Percentiles rank a stretch among this genome's conserved stretches.
These are phyloP conservation scores for Typha latifolia DNA, from an alignment of 176 grass and related monocot genomes.

Conservation along the genomic window DNA sequence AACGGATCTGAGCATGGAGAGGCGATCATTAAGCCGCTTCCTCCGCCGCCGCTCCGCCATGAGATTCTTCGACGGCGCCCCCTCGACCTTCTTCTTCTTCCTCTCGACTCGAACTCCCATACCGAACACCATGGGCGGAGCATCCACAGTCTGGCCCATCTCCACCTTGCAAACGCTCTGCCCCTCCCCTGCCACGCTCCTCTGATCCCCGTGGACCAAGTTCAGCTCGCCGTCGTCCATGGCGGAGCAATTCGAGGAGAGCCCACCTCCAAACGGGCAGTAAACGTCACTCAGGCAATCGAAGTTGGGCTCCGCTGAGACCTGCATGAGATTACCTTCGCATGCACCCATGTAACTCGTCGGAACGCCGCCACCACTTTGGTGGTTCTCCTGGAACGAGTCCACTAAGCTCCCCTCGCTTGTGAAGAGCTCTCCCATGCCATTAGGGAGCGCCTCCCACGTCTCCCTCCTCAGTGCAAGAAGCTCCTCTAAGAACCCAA, in stretches of 20 bases:
- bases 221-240: slow-evolving; percentile 17
- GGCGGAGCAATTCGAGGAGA: slow-evolving; percentile 5
- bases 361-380: slow-evolving; percentile 20
- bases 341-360: background rate
- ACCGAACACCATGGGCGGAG: slow-evolving; percentile 15
- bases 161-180: slow-evolving; percentile 66
- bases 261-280: slow-evolving; percentile 17
- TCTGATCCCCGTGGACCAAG: slow-evolving; percentile 10
- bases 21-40: slow-evolving; percentile 95
- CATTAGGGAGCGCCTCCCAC: slow-evolving; percentile 37
- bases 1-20: slow-evolving; percentile 95
- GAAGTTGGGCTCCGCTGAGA: slow-evolving; percentile 22
- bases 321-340: background rate
- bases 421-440: slow-evolving; percentile 74
- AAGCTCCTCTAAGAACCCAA: slow-evolving; percentile 85
- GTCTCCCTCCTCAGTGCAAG: slow-evolving; percentile 59
- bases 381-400: slow-evolving; percentile 52
- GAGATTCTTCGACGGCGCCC: slow-evolving; percentile 94
- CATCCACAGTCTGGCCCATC: slow-evolving; percentile 36
- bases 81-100: slow-evolving; percentile 89
- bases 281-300: slow-evolving; percentile 78
- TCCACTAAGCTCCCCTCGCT: slow-evolving; percentile 38
- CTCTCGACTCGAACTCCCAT: slow-evolving; percentile 21
- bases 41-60: slow-evolving; percentile 97
- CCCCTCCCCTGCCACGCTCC: background rate